A percentile compares a stretch with the other conserved stretches of the same genome.
These are phyloP conservation scores for Pelargonium australe DNA, from an alignment of 441 rosid genomes.

Conservation along the genomic window DNA sequence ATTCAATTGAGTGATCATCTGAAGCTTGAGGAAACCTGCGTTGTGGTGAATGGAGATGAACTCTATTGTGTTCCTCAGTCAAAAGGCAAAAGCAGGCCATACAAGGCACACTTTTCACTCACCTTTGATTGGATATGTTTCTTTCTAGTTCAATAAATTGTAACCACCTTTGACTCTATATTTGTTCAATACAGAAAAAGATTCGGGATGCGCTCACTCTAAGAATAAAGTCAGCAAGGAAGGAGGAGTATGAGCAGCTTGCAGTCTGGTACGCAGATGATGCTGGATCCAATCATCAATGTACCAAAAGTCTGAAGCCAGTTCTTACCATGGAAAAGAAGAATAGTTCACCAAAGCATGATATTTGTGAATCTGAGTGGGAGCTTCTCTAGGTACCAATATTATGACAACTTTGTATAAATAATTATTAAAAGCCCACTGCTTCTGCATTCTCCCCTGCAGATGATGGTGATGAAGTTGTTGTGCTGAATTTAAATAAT, in stretches of 20 bases:
- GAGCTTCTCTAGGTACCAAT: constrained; percentile 42
- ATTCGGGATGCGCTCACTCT: constrained; percentile 48
- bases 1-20: constrained; percentile 27
- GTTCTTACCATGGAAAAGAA: constrained; percentile 11
- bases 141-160: constrained; percentile 2
- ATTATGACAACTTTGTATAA: constrained; percentile 19
- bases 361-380: constrained; percentile 47
- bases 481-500: constrained; percentile 19
- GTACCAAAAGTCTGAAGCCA: constrained; percentile 15
- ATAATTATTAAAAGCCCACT: constrained; percentile 16
- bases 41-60: constrained; percentile 50
- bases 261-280: constrained; percentile 37
- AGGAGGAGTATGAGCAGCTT: constrained; percentile 54
- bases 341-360: constrained; percentile 19
- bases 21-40: constrained; percentile 58
- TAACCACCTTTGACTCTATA: constrained; percentile 9
- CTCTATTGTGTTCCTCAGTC: constrained; percentile 28
- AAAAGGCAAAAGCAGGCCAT: constrained; percentile 39
- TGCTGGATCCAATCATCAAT: constrained; percentile 25
- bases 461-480: constrained; percentile 14
- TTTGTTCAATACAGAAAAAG: constrained; percentile 34
- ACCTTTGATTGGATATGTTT: not conserved
- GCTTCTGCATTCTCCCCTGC: constrained; percentile 17
- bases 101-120: constrained; percentile 37
- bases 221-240: constrained; percentile 53